Evolutionary conservation across 352 stramenopile species (phyloP), one percentile per base, ranked within the genome.

Genomic region (Phytophthora cajani): DNA sequence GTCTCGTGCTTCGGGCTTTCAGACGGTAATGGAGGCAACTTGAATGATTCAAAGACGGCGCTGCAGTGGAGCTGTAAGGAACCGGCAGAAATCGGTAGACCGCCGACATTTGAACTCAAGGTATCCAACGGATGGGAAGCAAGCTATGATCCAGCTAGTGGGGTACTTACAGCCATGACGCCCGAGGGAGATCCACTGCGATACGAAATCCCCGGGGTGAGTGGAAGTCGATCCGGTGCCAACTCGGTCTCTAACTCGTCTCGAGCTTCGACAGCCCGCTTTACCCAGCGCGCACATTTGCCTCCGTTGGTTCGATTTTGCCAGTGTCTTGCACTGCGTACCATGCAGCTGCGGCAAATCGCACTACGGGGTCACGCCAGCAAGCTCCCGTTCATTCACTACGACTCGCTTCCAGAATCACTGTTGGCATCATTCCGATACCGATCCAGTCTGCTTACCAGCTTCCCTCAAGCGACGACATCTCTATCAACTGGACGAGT

Each of bases 51-150:
- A 1, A 78, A 72, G 23, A 21, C 71, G 19, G 33, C 67, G 62
- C 73, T 86, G 21, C 57, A 74, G 46, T 89, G 81, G 73, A 75
- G 75, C 12, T 90, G 82, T 55, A 82, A 77, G 69, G 84, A 89
- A 53, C 61, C 72, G 23, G 59, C 40, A 25, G 79, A 87, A 61
- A 61, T 87, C 7, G 77, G 78, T 0, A 64, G 68, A 19, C 63
- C 84, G 38, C 81, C 74, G 25, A 76, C 55, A 16, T 92, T 87
- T 60, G 63, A 62, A 23, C 70, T 90, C 2, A 62, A 72, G 17
- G 47, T 84, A 33, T 81, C 78, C 12, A 84, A 77, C 30, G 78
- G 74, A 10, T 73, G 75, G 49, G 51, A 77, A 63, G 66, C 60
- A 4, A 57, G 58, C 40, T 88, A 88, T 51, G 38, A 79, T 53